Evolutionary conservation across 257 asterid genomes (phyloP).

Genomic region (Cruciata laevipes): DNA sequence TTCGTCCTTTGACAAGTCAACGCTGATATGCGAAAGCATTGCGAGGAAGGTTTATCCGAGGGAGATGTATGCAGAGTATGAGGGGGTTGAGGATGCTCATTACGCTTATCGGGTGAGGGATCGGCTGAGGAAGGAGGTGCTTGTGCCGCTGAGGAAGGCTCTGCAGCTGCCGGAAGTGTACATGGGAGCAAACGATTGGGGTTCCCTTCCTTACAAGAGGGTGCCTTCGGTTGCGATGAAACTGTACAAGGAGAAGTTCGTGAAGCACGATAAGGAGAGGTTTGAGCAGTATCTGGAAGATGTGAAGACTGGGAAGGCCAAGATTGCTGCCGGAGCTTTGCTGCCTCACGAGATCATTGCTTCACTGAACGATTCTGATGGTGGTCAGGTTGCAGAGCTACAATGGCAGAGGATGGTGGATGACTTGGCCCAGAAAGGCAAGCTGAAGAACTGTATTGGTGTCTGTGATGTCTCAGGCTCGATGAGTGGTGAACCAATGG

Average conservation of each 20-base stretch:
- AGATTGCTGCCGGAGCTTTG: conserved; percentile 15
- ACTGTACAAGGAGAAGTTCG: conserved; percentile 13
- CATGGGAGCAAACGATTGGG: conserved; percentile 17
- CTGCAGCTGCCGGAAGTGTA: conserved; percentile 18
- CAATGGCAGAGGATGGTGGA: conserved; percentile 19
- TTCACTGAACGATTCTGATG: background rate
- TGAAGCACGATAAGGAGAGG: conserved; percentile 11
- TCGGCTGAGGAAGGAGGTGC: conserved; percentile 15
- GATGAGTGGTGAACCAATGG: conserved; percentile 16
- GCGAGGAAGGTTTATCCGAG: conserved; percentile 9
- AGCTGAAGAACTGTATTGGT: conserved; percentile 16
- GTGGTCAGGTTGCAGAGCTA: conserved; percentile 8
- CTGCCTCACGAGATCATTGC: conserved; percentile 14
- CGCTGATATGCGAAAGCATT: conserved; percentile 16
- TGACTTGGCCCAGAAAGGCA: conserved; percentile 14
- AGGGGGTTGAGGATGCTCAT: conserved; percentile 2
- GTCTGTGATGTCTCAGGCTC: conserved; percentile 15
- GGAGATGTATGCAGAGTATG: background rate
- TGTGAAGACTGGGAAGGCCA: conserved; percentile 13
- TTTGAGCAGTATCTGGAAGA: conserved; percentile 11
- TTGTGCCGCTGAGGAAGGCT: conserved; percentile 14
- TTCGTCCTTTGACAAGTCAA: conserved; percentile 18
- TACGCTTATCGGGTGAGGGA: conserved; percentile 8
- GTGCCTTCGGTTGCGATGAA: conserved; percentile 20
- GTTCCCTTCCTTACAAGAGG: conserved; percentile 10